Conservation (phyloP, 768 basidiomycete genomes). For the Lanmaoa rubissima region DNA sequence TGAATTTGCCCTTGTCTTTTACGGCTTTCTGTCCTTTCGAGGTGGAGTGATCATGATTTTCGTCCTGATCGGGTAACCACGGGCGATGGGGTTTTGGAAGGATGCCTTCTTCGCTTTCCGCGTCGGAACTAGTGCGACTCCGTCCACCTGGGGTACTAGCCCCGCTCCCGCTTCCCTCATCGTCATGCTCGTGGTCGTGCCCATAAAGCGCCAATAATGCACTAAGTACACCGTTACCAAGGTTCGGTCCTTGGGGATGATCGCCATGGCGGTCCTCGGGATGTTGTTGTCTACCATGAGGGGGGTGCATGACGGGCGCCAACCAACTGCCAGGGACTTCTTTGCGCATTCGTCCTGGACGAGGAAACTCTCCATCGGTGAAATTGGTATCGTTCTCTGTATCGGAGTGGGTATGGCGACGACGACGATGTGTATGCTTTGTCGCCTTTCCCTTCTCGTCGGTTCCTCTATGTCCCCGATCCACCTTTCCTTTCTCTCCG, state of each 20-base stretch:
- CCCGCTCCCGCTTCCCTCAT: constrained; percentile 26
- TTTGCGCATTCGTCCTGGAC: constrained; percentile 15
- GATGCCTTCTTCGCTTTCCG: constrained; percentile 17
- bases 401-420: constrained; percentile 7
- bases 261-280: constrained; percentile 5
- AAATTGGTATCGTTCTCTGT: constrained; percentile 8
- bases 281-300: constrained; percentile 1
- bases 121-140: constrained; percentile 24
- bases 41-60: not conserved
- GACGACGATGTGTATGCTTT: not conserved
- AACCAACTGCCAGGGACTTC: constrained; percentile 21
- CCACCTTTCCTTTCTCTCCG: not conserved
- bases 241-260: constrained; percentile 8
- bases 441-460: constrained; percentile 12
- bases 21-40: not conserved
- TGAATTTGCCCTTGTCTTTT: constrained; percentile 4
- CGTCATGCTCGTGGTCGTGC: constrained; percentile 28
- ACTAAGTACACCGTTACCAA: constrained; percentile 58
- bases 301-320: not conserved
- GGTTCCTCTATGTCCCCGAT: not conserved
- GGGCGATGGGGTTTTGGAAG: constrained; percentile 19
- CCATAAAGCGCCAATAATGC: constrained; percentile 64
- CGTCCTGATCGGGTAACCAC: constrained; percentile 19
- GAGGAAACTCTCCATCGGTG: not conserved
- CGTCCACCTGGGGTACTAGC: constrained; percentile 16